A percentile compares a stretch with the other conserved stretches of the same genome.
These are phyloP conservation scores for Heterobasidion irregulare DNA, from an alignment of 1,284 basidiomycete species.

Conservation along the genomic window DNA sequence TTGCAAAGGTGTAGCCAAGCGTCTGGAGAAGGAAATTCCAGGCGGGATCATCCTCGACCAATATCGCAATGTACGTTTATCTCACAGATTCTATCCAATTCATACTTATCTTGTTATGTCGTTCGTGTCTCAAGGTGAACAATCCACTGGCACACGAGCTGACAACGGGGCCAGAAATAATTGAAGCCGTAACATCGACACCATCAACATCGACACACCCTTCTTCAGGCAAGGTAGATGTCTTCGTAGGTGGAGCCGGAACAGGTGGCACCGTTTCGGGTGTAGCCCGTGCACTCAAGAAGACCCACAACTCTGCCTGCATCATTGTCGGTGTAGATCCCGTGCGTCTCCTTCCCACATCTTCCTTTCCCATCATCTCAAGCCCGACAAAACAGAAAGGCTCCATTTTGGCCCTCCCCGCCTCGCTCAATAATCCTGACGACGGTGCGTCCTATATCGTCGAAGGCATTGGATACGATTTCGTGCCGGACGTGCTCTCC, in stretches of 20 bases:
- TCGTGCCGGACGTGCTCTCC: conserved; percentile 76
- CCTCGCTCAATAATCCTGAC: conserved; percentile 34
- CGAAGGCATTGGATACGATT: conserved; percentile 95
- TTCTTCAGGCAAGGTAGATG: conserved; percentile 72
- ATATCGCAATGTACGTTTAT: conserved; percentile 62
- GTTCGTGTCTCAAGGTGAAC: conserved; percentile 39
- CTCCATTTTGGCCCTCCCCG: conserved; percentile 77
- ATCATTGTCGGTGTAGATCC: conserved; percentile 88
- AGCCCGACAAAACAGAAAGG: conserved; percentile 47
- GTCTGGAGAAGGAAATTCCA: conserved; percentile 74
- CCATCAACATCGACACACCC: conserved; percentile 45
- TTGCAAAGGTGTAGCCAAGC: conserved; percentile 68
- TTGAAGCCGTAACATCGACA: conserved; percentile 60
- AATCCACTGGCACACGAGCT: conserved; percentile 89
- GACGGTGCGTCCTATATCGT: conserved; percentile 67
- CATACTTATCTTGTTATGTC: background rate
- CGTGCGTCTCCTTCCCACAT: conserved; percentile 33
- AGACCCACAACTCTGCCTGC: conserved; percentile 61
- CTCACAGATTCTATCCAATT: background rate
- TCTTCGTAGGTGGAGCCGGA: conserved; percentile 84
- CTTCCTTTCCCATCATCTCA: background rate
- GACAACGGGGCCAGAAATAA: conserved; percentile 86
- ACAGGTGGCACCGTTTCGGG: conserved; percentile 95
- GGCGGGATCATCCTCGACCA: conserved; percentile 90
- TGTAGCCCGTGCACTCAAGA: conserved; percentile 76